Base-by-base conservation (phyloP, 2,329 filamentous ascomycete genomes). In the Fusarium ramigenum region DNA sequence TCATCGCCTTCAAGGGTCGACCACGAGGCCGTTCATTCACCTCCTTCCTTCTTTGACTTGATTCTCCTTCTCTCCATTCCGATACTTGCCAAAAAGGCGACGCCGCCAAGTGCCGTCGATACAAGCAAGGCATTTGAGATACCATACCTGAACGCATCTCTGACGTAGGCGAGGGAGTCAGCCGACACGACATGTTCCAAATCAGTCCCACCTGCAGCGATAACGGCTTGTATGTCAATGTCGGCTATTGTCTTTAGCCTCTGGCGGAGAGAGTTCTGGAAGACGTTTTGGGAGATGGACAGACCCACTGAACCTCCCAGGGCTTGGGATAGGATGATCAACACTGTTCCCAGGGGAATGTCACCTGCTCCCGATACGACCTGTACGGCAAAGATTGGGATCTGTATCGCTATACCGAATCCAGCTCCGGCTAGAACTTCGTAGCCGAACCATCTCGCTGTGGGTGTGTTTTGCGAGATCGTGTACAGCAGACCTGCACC, bases 321-420 rank as follows among this genome's bases (percentile, higher is more conserved):
- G 3, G 82, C 80, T 75, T 87, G 85, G 8, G 79, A 79, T 71
- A 87, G 85, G 25, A 87, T 82, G 4, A 86, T 79, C 19, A 80
- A 68, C 5, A 85, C 83, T 7, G 83, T 84, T 5, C 83, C 85
- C 0, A 81, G 81, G 1, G 85, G 82, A 32, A 87, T 82, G 49
- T 86, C 85, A 2, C 79, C 79, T 9, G 77, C 63, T 10, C 69
- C 73, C 21, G 86, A 73, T 0, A 85, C 84, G 1, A 84, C 82
- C 64, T 87, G 85, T 0, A 83, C 81, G 3, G 83, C 84, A 16
- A 86, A 80, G 7, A 84, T 72, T 4, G 83, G 80, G 39, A 84
- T 80, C 57, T 87, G 85, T 36, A 86, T 79, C 8, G 80, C 79
- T 6, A 84, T 72, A 23, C 85, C 85, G 7, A 83, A 77, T 1